phyloP scores from a whole-genome alignment of 441 rosid species.

The Syzygium malaccense region DNA sequence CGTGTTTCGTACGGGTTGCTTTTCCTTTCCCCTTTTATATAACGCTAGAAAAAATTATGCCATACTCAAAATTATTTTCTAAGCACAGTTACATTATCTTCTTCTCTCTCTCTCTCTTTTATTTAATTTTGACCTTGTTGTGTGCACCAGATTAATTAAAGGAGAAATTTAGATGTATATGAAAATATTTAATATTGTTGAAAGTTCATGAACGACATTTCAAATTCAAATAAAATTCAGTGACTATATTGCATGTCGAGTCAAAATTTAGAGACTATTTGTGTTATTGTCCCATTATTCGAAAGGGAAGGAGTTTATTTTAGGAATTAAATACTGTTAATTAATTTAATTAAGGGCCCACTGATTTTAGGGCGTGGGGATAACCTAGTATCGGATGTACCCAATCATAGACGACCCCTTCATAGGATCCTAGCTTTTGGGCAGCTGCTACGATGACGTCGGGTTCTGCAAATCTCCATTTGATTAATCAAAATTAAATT shows the following conservation, averaged over 20 bases:
- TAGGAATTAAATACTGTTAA: neutral
- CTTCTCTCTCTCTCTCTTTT: neutral
- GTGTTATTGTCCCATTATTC: neutral
- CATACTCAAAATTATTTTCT: neutral
- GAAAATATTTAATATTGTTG: too few species aligned
- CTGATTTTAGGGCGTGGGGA: neutral
- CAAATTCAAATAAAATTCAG: accelerated
- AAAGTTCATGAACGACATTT: too few species aligned
- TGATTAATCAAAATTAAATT: neutral
- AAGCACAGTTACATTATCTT: neutral
- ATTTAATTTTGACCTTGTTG: neutral
- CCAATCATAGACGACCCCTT: neutral
- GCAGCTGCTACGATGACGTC: slow-evolving; percentile 5
- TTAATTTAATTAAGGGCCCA: neutral
- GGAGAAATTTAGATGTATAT: neutral
- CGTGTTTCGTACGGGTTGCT: accelerated
- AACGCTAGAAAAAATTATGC: accelerated
- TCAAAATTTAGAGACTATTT: accelerated
- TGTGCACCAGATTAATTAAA: neutral
- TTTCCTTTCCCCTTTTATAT: neutral
- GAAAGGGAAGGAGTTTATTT: neutral
- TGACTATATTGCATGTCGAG: accelerated
- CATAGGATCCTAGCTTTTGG: slow-evolving; percentile 20
- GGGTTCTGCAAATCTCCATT: neutral
- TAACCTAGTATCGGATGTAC: neutral